Evolutionary conservation across 169 alveolate species (phyloP).

Genomic region (Plasmodium inui): DNA sequence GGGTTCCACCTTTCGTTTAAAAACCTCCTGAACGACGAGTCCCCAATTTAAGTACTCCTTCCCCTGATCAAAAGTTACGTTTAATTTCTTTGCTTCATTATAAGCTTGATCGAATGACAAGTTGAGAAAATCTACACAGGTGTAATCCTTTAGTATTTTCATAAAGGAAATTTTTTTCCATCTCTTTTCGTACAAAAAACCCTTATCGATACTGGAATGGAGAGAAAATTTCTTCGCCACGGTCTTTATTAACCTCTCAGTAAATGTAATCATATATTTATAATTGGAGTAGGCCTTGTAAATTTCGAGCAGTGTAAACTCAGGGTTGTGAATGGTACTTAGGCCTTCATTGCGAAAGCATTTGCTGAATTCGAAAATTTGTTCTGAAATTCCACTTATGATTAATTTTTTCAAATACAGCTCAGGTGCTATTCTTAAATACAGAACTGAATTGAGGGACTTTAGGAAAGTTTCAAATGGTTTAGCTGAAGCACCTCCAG

Average conservation of each 20-base stretch:
- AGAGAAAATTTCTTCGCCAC: constrained; percentile 69
- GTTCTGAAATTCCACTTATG: constrained; percentile 92
- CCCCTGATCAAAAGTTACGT: constrained; percentile 37
- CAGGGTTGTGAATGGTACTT: constrained; percentile 94
- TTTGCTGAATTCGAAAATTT: constrained; percentile 95
- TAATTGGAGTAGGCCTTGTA: constrained; percentile 95
- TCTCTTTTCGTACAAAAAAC: constrained; percentile 4
- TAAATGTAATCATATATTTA: constrained; percentile 91
- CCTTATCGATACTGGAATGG: not conserved
- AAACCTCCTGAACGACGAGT: constrained; percentile 67
- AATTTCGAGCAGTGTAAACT: constrained; percentile 94
- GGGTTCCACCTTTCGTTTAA: constrained; percentile 77
- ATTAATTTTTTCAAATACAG: constrained; percentile 92
- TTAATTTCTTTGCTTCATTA: constrained; percentile 56
- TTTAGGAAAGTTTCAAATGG: constrained; percentile 94
- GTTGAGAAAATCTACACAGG: constrained; percentile 18
- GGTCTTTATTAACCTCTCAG: constrained; percentile 90
- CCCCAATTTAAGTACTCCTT: constrained; percentile 76
- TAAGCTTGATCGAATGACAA: constrained; percentile 69
- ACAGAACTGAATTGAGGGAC: constrained; percentile 90
- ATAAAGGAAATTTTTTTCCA: constrained; percentile 47
- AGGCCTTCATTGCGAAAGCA: constrained; percentile 95
- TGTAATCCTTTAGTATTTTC: constrained; percentile 42
- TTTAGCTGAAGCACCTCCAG: constrained; percentile 95
- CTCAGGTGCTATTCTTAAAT: constrained; percentile 96